Percentiles rank a stretch among this genome's conserved stretches.
Evolutionary conservation across 495 filamentous ascomycete species (phyloP).

Genomic region (Aspergillus taichungensis): DNA sequence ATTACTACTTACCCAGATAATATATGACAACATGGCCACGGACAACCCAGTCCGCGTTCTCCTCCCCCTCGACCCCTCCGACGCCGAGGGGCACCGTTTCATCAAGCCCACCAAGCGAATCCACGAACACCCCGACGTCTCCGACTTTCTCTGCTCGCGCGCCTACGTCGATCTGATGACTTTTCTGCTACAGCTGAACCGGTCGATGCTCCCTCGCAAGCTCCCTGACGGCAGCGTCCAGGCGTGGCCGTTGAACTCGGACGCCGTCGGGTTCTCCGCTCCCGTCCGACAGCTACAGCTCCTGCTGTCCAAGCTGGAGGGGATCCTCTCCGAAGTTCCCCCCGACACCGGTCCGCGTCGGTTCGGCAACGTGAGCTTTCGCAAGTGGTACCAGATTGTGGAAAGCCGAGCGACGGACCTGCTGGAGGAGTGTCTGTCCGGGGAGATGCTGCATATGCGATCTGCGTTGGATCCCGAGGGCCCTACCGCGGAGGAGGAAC

Average conservation of each 20-base stretch:
- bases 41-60: slow-evolving; percentile 22
- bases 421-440: slow-evolving; percentile 53
- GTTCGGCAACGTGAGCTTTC: slow-evolving; percentile 87
- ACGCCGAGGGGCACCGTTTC: slow-evolving; percentile 22
- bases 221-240: slow-evolving; percentile 28
- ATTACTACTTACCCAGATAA: background rate
- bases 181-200: slow-evolving; percentile 85
- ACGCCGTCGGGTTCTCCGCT: slow-evolving; percentile 42
- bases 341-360: slow-evolving; percentile 76
- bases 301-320: slow-evolving; percentile 52
- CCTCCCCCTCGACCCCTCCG: slow-evolving; percentile 19
- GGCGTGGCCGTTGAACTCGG: slow-evolving; percentile 46
- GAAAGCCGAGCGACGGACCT: slow-evolving; percentile 48
- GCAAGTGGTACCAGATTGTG: slow-evolving; percentile 68
- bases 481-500: slow-evolving; percentile 49
- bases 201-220: slow-evolving; percentile 69
- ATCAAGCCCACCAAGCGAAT: slow-evolving; percentile 57
- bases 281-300: slow-evolving; percentile 55
- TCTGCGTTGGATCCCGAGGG: slow-evolving; percentile 14
- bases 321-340: slow-evolving; percentile 67
- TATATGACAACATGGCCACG: slow-evolving; percentile 15
- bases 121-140: slow-evolving; percentile 69
- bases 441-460: slow-evolving; percentile 34
- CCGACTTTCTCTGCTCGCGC: slow-evolving; percentile 62
- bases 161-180: slow-evolving; percentile 79